A percentile compares a stretch with the other conserved stretches of the same genome.
These are phyloP conservation scores for Dujonia santamariae DNA, from an alignment of 1,139 yeast genomes.

Conservation along the genomic window DNA sequence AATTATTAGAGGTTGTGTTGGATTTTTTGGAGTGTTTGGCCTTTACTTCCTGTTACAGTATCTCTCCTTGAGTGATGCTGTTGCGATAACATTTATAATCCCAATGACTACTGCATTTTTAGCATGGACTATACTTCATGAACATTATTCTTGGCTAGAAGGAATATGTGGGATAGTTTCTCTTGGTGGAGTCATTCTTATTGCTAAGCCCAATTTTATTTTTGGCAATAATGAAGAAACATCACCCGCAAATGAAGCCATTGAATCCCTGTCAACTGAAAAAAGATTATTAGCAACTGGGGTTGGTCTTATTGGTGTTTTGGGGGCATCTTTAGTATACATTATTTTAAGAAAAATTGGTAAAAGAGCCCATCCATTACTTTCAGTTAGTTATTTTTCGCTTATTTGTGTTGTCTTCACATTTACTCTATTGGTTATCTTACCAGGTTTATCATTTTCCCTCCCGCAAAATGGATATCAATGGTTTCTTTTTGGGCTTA, in stretches of 20 bases:
- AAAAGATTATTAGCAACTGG: conserved; percentile 54
- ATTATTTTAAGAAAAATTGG: conserved; percentile 75
- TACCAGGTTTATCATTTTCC: conserved; percentile 60
- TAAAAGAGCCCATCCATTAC: conserved; percentile 70
- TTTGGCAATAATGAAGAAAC: conserved; percentile 46
- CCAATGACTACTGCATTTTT: conserved; percentile 77
- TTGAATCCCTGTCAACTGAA: conserved; percentile 39
- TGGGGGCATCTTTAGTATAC: conserved; percentile 70
- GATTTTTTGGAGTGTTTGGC: conserved; percentile 78
- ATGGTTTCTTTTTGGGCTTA: conserved; percentile 58
- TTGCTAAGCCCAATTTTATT: conserved; percentile 78
- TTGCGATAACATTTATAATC: conserved; percentile 72
- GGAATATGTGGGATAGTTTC: conserved; percentile 68
- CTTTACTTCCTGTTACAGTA: conserved; percentile 72
- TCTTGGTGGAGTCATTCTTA: conserved; percentile 70
- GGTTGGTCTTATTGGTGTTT: conserved; percentile 66
- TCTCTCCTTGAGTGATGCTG: conserved; percentile 71
- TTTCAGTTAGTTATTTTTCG: conserved; percentile 78
- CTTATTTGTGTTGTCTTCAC: conserved; percentile 57
- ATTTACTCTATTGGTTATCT: conserved; percentile 46
- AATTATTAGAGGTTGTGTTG: conserved; percentile 64
- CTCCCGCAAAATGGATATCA: conserved; percentile 58
- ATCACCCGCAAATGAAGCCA: conserved; percentile 22
- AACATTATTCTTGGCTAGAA: conserved; percentile 65
- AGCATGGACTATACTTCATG: conserved; percentile 67